These are phyloP conservation scores for Massarina eburnea DNA, from an alignment of 2,329 filamentous ascomycete species.

Conservation along the genomic window DNA sequence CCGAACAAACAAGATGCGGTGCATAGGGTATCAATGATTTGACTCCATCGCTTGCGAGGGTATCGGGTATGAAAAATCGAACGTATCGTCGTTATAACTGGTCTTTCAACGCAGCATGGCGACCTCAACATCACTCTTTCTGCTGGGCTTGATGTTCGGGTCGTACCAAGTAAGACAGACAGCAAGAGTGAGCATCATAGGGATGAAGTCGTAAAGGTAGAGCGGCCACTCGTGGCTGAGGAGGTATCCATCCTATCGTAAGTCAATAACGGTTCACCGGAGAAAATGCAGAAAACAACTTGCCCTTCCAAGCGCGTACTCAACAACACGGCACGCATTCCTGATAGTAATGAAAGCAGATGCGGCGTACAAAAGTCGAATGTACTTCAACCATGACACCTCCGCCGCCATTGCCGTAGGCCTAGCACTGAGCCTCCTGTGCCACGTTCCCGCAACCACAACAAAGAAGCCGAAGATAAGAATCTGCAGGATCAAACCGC, in stretches of 20 bases:
- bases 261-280: background rate
- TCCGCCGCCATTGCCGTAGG: slow-evolving; percentile 21
- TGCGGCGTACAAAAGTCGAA: slow-evolving; percentile 42
- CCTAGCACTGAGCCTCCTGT: slow-evolving; percentile 41
- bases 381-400: slow-evolving; percentile 33
- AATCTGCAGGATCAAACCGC: slow-evolving; percentile 58
- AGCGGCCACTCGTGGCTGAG: slow-evolving; percentile 16
- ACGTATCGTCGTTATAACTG: no score
- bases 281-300: background rate
- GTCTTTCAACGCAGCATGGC: no score
- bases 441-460: slow-evolving; percentile 50
- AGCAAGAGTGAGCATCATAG: slow-evolving; percentile 13
- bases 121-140: slow-evolving; percentile 5
- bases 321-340: slow-evolving; percentile 49
- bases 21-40: no score
- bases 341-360: slow-evolving; percentile 47
- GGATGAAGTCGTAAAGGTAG: slow-evolving; percentile 18
- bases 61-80: no score
- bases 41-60: no score
- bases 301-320: slow-evolving; percentile 39
- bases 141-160: slow-evolving; percentile 14
- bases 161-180: slow-evolving; percentile 17
- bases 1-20: no score
- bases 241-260: slow-evolving; percentile 18
- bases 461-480: slow-evolving; percentile 60